Evolutionary conservation across 345 rosid species (phyloP).

Genomic region (Gossypium raimondii): DNA sequence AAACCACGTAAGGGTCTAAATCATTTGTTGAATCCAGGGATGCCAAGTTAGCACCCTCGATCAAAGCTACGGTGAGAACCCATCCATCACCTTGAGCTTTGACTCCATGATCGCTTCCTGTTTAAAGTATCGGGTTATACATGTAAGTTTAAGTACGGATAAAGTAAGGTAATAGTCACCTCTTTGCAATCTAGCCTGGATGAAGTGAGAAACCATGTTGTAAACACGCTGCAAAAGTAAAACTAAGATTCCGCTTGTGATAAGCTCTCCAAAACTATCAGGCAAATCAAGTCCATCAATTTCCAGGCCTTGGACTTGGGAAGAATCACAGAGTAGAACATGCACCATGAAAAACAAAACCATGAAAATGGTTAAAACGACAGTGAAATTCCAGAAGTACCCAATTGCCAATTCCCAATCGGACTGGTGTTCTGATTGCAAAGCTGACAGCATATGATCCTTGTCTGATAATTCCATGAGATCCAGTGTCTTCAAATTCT

Average conservation of each 20-base stretch:
- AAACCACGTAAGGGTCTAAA: conserved; percentile 76
- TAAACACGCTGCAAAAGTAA: conserved; percentile 60
- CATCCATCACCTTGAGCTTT: conserved; percentile 81
- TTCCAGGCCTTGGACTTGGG: conserved; percentile 63
- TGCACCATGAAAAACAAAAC: conserved; percentile 54
- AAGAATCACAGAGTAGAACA: conserved; percentile 46
- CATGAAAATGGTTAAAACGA: conserved; percentile 50
- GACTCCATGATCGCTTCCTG: conserved; percentile 67
- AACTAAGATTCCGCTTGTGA: conserved; percentile 52
- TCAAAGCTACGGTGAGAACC: conserved; percentile 82
- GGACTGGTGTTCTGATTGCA: conserved; percentile 60
- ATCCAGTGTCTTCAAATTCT: conserved; percentile 43
- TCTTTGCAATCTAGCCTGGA: conserved; percentile 62
- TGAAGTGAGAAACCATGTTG: conserved; percentile 59
- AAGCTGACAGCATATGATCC: conserved; percentile 52
- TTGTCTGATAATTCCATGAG: conserved; percentile 33
- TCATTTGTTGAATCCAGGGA: conserved; percentile 49
- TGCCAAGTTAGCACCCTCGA: conserved; percentile 64
- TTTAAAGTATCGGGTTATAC: conserved; percentile 9
- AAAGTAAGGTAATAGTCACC: conserved; percentile 33
- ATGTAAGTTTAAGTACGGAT: neutral
- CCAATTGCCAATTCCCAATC: conserved; percentile 53
- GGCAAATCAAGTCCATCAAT: conserved; percentile 75
- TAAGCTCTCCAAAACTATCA: conserved; percentile 79
- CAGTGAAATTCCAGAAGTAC: conserved; percentile 67